Base-by-base conservation (phyloP, 2,329 filamentous ascomycete genomes). In the Diaporthe citri region DNA sequence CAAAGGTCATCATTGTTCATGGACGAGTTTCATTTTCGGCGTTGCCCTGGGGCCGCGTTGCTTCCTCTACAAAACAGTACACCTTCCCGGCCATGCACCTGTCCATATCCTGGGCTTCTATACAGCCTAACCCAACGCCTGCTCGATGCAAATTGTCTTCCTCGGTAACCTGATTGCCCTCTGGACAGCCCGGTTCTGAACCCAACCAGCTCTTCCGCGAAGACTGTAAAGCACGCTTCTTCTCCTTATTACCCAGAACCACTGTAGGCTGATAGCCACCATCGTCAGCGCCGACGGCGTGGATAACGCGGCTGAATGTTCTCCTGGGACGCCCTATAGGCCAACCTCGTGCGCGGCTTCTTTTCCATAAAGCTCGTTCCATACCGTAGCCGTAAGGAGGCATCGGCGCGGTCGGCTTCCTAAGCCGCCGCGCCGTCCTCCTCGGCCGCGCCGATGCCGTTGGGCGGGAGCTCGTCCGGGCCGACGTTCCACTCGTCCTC, bases 401-500 rank as follows among this genome's bases (percentile, higher is more conserved):
- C 46, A 39, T 3, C 31, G 20, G 31, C 13, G 34, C 46, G 46
- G 34, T 20, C 34, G 46, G 64, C 43, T 1, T 28, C 34, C 64
- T 67, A 67, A 20, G 64, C 64, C 64, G 34, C 34, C 46, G n/a
- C 64, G n/a, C 48, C 71, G 31, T 73, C 71, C n/a, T 48, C 72
- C 36, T 75, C 56, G 4, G 73, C 75, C 31, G 74, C 74, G 17
- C 25, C 74, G 55, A 71, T 43, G 28, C 75, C 75, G 36, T 74
- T 75, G 12, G 74, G 74, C 43, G 76, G 76, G 48, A 86, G 78
- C 20, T 83, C 83, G 43, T 83, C 80, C 9, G 84, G 80, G 69
- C 81, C 81, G 12, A 85, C 87, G 20, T 86, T 82, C 89, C 89
- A 91, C 41, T 90, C 89, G 73, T 89, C 86, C 78, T 90, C 89